These are phyloP conservation scores for Erythrophleum fordii DNA, from an alignment of 306 rosid genomes.

Conservation along the genomic window DNA sequence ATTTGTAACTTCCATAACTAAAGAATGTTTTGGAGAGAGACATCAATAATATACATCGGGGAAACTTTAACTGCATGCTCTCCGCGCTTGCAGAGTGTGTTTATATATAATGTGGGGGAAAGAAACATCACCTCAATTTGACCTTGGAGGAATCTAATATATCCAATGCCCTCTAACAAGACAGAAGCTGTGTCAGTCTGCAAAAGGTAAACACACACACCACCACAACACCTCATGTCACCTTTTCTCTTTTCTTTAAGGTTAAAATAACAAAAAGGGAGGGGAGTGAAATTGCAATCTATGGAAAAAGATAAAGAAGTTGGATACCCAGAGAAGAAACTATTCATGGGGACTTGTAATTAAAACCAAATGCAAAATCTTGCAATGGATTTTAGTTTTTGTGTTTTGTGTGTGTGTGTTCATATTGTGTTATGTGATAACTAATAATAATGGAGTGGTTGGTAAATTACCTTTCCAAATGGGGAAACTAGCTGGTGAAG, in stretches of 20 bases:
- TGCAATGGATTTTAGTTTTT: constrained; percentile 6
- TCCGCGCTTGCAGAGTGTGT: constrained; percentile 18
- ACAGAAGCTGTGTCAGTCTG: constrained; percentile 99
- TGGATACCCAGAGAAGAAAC: constrained; percentile 13
- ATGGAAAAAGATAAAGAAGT: constrained; percentile 10
- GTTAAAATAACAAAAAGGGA: not conserved
- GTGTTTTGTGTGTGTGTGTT: not conserved
- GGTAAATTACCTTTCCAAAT: constrained; percentile 78
- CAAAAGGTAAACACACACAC: constrained; percentile 61
- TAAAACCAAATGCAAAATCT: not conserved
- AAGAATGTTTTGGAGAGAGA: constrained; percentile 51
- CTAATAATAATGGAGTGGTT: not conserved
- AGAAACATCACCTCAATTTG: constrained; percentile 87
- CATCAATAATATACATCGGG: constrained; percentile 7
- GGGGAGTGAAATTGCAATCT: constrained; percentile 28
- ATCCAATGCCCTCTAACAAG: constrained; percentile 84
- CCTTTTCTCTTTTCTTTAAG: constrained; percentile 48
- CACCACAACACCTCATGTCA: constrained; percentile 39
- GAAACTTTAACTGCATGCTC: constrained; percentile 59
- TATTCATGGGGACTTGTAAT: constrained; percentile 1
- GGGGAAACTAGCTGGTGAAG: constrained; percentile 94
- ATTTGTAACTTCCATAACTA: constrained; percentile 45
- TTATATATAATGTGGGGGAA: constrained; percentile 37
- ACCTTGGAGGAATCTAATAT: constrained; percentile 82
- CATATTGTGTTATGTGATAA: not conserved